A percentile compares a stretch with the other conserved stretches of the same genome.
Evolutionary conservation across 768 basidiomycete species (phyloP).

Genomic region (Boletus rex-veris): DNA sequence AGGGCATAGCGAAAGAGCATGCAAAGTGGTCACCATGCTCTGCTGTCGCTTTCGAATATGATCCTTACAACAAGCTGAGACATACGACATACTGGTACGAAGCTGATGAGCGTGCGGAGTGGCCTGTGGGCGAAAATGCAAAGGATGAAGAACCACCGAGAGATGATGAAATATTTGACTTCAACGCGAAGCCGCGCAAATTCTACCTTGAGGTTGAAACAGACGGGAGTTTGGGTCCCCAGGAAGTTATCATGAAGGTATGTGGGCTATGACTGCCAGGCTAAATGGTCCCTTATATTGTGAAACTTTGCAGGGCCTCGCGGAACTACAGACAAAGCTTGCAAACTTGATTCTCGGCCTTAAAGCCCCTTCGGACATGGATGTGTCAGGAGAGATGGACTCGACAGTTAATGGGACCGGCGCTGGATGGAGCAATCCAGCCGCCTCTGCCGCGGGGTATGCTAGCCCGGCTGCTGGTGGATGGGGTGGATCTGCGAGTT

Average conservation of each 20-base stretch:
- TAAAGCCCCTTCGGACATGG: constrained; percentile 59
- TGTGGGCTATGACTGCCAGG: constrained; percentile 1
- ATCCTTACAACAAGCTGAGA: constrained; percentile 94
- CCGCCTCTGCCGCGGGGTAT: constrained; percentile 31
- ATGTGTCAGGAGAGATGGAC: constrained; percentile 43
- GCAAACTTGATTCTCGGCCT: constrained; percentile 76
- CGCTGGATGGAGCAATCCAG: constrained; percentile 27
- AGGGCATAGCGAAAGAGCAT: constrained; percentile 98
- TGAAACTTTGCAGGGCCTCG: constrained; percentile 54
- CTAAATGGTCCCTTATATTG: background rate
- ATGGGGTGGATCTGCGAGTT: constrained; percentile 26
- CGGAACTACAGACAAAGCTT: constrained; percentile 75
- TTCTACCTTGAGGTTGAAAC: constrained; percentile 97
- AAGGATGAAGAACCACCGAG: constrained; percentile 76
- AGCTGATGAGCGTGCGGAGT: constrained; percentile 73
- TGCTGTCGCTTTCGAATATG: constrained; percentile 95
- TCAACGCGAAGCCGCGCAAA: constrained; percentile 77
- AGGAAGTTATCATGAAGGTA: constrained; percentile 88
- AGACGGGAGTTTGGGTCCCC: constrained; percentile 83
- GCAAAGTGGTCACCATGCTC: constrained; percentile 99
- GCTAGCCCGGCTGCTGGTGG: constrained; percentile 31
- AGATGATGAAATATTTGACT: constrained; percentile 85
- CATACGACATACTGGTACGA: constrained; percentile 98
- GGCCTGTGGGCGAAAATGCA: constrained; percentile 89
- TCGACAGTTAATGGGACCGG: constrained; percentile 22